Base-by-base conservation (phyloP, 352 stramenopile genomes). In the Phytophthora multivora region DNA sequence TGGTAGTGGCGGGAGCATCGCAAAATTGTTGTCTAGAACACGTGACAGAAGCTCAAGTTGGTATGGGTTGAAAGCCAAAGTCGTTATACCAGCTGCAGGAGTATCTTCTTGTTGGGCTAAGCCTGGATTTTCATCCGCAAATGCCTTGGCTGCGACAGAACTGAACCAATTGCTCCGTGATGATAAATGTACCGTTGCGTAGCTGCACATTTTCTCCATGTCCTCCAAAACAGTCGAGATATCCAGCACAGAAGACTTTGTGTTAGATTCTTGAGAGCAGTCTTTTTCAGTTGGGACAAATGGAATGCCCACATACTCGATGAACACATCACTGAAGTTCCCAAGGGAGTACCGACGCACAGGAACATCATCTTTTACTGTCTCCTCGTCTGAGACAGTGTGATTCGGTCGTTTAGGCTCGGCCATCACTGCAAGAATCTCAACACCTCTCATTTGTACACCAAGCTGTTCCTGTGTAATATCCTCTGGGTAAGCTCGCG, bases 41-140 rank as follows among this genome's bases (percentile, higher is more conserved):
- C 83, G 85, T n/a, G 66, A 65, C 8, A 90, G 46, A 12, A 92
- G 64, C 51, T 90, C 77, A 3, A 91, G 51, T 31, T 91, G 83
- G 25, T 85, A 78, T 7, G 79, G 73, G 57, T 91, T 84, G 1
- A 89, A 45, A 1, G 71, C 55, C 13, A 90, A 43, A 8, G 16
- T 66, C 3, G 42, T 48, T 19, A n/a, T 26, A n/a, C 2, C 18
- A n/a, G 15, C 12, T 21, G 0, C 59, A 5, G 11, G 10, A 26
- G 0, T 11, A 16, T 15, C 16, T 52, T 30, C 41, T 30, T 38
- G 33, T 60, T 50, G 30, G 19, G 8, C 19, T 23, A 31, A 51
- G n/a, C 5, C 1, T 51, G 31, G 7, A 19, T 55, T 53, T 11
- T 35, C 18, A 33, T 46, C 47, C n/a, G 45, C 26, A 2, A 5